Evolutionary conservation across 73 alveolate genomes (phyloP).

Genomic region (Paramecium bursaria): DNA sequence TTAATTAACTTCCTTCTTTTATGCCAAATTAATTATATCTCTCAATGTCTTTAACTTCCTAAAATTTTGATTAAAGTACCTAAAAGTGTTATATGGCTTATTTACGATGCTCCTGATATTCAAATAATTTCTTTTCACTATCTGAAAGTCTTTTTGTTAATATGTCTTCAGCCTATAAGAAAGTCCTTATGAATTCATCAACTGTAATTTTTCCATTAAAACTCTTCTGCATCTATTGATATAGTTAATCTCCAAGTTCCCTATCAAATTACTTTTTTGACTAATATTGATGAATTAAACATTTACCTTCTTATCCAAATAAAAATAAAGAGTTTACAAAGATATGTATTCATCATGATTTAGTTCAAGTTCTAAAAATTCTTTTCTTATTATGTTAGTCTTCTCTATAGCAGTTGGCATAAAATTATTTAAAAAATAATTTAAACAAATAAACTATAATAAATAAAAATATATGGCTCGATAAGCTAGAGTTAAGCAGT

Average conservation of each 20-base stretch:
- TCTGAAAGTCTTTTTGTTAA: slow-evolving; percentile 12
- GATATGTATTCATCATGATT: slow-evolving; percentile 51
- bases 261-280: slow-evolving; percentile 36
- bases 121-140: slow-evolving; percentile 31
- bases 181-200: slow-evolving; percentile 31
- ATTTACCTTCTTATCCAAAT: slow-evolving; percentile 24
- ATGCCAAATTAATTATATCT: slow-evolving; percentile 45
- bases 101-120: slow-evolving; percentile 28
- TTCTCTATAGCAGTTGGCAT: slow-evolving; percentile 38
- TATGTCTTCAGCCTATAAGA: slow-evolving; percentile 35
- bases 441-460: too few relatives aligned
- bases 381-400: slow-evolving; percentile 34
- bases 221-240: slow-evolving; percentile 18
- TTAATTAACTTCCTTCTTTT: slow-evolving; percentile 6
- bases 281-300: background rate
- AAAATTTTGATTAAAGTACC: slow-evolving; percentile 1
- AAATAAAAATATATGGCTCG: too few relatives aligned
- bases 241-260: slow-evolving; percentile 39
- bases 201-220: slow-evolving; percentile 35
- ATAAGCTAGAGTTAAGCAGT: too few relatives aligned
- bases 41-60: slow-evolving; percentile 29
- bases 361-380: slow-evolving; percentile 45
- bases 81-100: background rate
- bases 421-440: too few relatives aligned
- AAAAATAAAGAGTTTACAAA: slow-evolving; percentile 2